Evolutionary conservation across 2,329 filamentous ascomycete species (phyloP).

Genomic region (Aspergillus fumigatiaffinis): DNA sequence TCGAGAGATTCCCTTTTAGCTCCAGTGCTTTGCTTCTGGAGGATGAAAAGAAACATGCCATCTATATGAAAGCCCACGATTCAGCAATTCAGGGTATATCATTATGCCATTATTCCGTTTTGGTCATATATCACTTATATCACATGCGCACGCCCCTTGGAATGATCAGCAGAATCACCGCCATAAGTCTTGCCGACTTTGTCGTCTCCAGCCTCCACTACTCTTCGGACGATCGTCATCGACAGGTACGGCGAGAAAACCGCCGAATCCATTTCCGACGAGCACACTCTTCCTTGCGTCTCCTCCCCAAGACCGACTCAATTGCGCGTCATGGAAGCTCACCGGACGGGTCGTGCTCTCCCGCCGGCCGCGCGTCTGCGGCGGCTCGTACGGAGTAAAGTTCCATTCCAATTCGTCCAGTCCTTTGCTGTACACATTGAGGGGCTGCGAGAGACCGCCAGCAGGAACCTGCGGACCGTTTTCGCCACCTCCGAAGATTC

Average conservation of each 20-base stretch:
- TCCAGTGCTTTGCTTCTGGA: background rate
- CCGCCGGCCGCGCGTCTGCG: conserved; percentile 31
- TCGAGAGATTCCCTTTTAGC: background rate
- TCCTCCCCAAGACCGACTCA: conserved; percentile 56
- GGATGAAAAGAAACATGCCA: background rate
- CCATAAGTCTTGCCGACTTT: conserved; percentile 38
- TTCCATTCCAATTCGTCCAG: conserved; percentile 66
- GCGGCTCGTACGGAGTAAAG: conserved; percentile 57
- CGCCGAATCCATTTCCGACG: conserved; percentile 65
- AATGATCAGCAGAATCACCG: conserved; percentile 19
- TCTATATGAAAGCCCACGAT: background rate
- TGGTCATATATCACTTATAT: background rate
- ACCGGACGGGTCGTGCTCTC: conserved; percentile 43
- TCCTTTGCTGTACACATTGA: conserved; percentile 65
- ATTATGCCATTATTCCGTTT: conserved; percentile 5
- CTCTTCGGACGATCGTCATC: conserved; percentile 43
- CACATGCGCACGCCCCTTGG: background rate
- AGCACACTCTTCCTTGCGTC: conserved; percentile 58
- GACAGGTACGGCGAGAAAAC: conserved; percentile 60
- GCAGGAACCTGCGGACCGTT: conserved; percentile 20
- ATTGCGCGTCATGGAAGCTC: conserved; percentile 42
- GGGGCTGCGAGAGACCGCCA: conserved; percentile 49
- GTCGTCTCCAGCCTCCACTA: conserved; percentile 29
- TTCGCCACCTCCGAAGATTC: conserved; percentile 45
- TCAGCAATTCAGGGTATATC: conserved; percentile 6